Evolutionary conservation across 345 rosid genomes (phyloP), one percentile per base, ranked within the genome.

Genomic region (Eucalyptus pauciflora): DNA sequence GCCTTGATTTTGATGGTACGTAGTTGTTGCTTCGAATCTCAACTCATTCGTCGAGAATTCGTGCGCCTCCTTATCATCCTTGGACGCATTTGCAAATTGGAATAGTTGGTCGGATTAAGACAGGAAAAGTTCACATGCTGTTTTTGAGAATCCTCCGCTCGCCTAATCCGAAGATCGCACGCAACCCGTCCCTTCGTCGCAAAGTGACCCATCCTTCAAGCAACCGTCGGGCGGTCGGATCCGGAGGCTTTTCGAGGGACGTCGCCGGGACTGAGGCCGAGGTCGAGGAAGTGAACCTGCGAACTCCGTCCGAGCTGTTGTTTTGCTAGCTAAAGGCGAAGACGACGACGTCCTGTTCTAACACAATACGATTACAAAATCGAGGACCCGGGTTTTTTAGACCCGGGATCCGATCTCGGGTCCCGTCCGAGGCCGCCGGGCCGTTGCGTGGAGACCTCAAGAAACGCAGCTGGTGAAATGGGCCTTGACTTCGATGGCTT

Each of bases 191-290:
- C 24, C 24, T 2, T 18, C 58, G 24, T 52, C 7, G 80, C 45
- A 8, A 69, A 67, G 17, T 31, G 76, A 14, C 76, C 76, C 41
- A 17, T 69, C 24, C 6, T 17, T 69, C 41, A 31, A 31, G 17
- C 76, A n/a, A 16, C 22, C 43, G 2, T 7, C 0, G 3, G 2
- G 22, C 7, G 1, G 3, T 71, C 7, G 45, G 81, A 33, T 16
- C 37, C 33, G 2, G 12, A 15, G 37, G 12, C 9, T 16, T 31
- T 14, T 16, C 12, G 2, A 18, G 12, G 10, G 41, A 16, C 16
- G 81, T 71, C 24, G 24, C 3, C 2, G 24, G 81, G 45, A 37
- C 20, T 33, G 45, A 71, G 43, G 41, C 5, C 0, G 12, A 33
- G 10, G 13, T 71, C 0, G 4, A 71, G 41, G 81, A 71, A 18